These are phyloP conservation scores for Emydomyces testavorans DNA, from an alignment of 2,329 filamentous ascomycete species.

Conservation along the genomic window DNA sequence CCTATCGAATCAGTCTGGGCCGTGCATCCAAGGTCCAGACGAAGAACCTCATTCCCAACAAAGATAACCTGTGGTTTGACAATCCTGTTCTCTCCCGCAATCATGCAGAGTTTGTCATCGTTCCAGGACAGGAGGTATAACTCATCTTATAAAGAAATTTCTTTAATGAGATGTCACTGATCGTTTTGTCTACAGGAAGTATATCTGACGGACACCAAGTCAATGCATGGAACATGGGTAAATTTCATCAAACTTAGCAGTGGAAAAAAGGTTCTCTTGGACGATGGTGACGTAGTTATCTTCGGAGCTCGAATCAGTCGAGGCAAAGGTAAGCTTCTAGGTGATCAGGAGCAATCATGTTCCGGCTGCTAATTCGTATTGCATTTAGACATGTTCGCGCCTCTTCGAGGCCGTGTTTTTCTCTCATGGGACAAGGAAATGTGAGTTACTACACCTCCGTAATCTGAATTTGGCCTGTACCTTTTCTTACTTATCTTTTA, in stretches of 20 bases:
- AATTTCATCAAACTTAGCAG: conserved; percentile 37
- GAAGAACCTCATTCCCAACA: conserved; percentile 27
- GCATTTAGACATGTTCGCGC: conserved; percentile 19
- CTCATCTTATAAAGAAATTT: background rate
- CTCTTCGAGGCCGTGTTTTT: conserved; percentile 25
- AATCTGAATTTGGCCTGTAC: background rate
- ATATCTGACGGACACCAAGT: conserved; percentile 44
- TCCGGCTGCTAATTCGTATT: background rate
- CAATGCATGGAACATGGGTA: conserved; percentile 52
- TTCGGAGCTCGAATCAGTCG: conserved; percentile 43
- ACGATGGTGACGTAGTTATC: conserved; percentile 27
- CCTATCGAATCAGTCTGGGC: conserved; percentile 28
- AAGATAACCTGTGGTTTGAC: conserved; percentile 37
- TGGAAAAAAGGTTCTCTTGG: conserved; percentile 31
- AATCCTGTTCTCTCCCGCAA: conserved; percentile 39
- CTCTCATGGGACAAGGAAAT: conserved; percentile 23
- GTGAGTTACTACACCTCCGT: background rate
- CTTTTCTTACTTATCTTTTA: background rate
- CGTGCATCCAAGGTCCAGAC: conserved; percentile 32
- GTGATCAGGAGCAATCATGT: background rate
- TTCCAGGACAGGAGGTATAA: conserved; percentile 22
- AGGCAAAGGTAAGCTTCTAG: conserved; percentile 30
- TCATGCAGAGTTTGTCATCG: conserved; percentile 32
- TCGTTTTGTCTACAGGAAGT: conserved; percentile 26
- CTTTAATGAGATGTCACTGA: background rate